Evolutionary conservation across 164 flowering plant genomes (phyloP).

Genomic region (Euptelea pleiosperma): DNA sequence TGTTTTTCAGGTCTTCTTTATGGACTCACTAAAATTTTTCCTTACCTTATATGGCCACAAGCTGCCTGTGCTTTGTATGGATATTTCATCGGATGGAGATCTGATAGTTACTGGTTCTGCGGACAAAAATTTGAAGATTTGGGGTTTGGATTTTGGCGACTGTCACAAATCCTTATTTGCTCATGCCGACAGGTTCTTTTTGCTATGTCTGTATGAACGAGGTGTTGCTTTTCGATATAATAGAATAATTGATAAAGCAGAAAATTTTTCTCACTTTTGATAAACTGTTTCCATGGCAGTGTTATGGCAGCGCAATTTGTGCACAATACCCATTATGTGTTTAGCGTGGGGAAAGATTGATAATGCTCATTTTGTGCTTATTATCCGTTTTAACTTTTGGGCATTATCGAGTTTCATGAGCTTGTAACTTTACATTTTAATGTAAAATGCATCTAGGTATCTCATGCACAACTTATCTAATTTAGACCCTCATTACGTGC

Average conservation of each 20-base stretch:
- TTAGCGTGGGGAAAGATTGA: constrained; percentile 92
- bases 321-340: constrained; percentile 81
- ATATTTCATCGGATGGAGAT: constrained; percentile 90
- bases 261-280: constrained; percentile 12
- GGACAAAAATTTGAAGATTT: constrained; percentile 92
- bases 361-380: too few species aligned
- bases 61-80: constrained; percentile 87
- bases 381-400: too few species aligned
- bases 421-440: too few species aligned
- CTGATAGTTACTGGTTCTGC: constrained; percentile 86
- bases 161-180: constrained; percentile 97
- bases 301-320: constrained; percentile 92
- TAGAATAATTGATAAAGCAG: background rate
- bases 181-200: constrained; percentile 75
- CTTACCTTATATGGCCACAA: constrained; percentile 86
- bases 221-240: background rate
- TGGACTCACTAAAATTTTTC: constrained; percentile 76
- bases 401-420: too few species aligned
- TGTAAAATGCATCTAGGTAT: too few species aligned
- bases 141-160: constrained; percentile 99
- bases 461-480: too few species aligned
- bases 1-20: constrained; percentile 61
- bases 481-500: too few species aligned
- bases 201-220: constrained; percentile 2
- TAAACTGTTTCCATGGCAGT: constrained; percentile 45